phyloP scores from a whole-genome alignment of 2,329 filamentous ascomycete genomes.

The Colletotrichum sp. region DNA sequence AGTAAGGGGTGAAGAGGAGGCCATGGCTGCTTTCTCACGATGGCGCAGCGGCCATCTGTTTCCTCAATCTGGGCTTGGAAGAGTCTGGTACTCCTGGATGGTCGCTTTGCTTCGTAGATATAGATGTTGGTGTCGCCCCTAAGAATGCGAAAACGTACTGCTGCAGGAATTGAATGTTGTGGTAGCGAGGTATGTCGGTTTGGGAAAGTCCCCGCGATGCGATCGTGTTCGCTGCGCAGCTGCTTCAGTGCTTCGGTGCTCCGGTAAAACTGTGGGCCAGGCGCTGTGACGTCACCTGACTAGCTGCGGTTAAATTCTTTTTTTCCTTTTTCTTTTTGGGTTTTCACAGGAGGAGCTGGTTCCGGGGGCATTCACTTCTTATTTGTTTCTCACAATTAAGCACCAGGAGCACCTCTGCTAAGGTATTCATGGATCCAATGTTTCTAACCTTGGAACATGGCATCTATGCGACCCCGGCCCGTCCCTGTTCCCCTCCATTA shows the following conservation, averaged over 20 bases:
- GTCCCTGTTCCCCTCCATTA: not conserved
- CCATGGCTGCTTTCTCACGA: not conserved
- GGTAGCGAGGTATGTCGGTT: not conserved
- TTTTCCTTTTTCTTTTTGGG: not conserved
- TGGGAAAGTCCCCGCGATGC: not conserved
- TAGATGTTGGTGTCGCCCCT: not conserved
- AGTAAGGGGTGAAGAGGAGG: slow-evolving; percentile 27
- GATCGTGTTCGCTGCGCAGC: not conserved
- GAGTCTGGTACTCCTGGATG: not conserved
- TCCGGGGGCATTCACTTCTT: not conserved
- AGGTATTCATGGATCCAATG: not conserved
- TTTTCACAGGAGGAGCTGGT: not conserved
- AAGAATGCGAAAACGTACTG: accelerated
- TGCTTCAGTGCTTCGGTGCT: not conserved
- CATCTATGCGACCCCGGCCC: not conserved
- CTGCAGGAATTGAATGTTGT: not conserved
- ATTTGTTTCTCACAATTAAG: not conserved
- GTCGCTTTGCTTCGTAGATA: not conserved
- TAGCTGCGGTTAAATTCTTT: not conserved
- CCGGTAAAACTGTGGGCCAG: not conserved
- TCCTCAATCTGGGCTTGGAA: not conserved
- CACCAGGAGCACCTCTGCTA: not conserved
- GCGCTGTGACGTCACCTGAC: not conserved
- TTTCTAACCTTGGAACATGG: not conserved
- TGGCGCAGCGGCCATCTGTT: not conserved